phyloP scores from a whole-genome alignment of 192 early-diverging fungal genomes.

The Umbelopsis sp. region DNA sequence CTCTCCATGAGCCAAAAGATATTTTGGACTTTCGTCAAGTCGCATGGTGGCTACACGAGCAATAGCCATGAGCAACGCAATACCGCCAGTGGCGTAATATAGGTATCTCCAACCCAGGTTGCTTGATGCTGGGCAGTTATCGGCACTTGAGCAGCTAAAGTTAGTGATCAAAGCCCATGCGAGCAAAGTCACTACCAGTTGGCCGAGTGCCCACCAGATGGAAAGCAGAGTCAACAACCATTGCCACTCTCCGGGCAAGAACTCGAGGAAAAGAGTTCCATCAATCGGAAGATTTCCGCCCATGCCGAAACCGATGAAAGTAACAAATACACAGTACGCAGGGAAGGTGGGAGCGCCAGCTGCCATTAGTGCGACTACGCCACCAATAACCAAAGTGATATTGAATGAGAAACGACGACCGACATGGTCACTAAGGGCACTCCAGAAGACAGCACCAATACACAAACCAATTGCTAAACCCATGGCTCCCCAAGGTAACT shows the following conservation, averaged over 20 bases:
- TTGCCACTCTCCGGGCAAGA: conserved; percentile 76
- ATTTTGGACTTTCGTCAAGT: conserved; percentile 83
- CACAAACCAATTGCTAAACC: conserved; percentile 59
- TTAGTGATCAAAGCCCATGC: conserved; percentile 29
- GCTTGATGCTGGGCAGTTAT: conserved; percentile 3
- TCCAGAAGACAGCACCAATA: conserved; percentile 79
- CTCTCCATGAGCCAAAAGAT: conserved; percentile 64
- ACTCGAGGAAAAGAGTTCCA: conserved; percentile 83
- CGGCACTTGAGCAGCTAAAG: conserved; percentile 3
- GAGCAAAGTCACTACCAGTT: conserved; percentile 66
- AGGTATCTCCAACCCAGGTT: conserved; percentile 75
- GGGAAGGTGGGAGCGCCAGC: conserved; percentile 60
- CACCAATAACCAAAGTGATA: conserved; percentile 68
- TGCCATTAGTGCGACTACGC: conserved; percentile 65
- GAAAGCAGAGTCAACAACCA: conserved; percentile 83
- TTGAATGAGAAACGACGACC: conserved; percentile 75
- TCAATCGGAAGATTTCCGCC: conserved; percentile 69
- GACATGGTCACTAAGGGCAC: conserved; percentile 64
- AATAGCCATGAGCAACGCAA: conserved; percentile 73
- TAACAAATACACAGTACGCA: conserved; percentile 54
- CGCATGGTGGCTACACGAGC: conserved; percentile 66
- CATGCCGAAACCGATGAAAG: conserved; percentile 78
- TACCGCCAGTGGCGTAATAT: conserved; percentile 56
- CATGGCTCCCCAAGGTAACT: conserved; percentile 7
- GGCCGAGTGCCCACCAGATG: conserved; percentile 82